These are phyloP conservation scores for Oemleria cerasiformis DNA, from an alignment of 306 rosid species.

Conservation along the genomic window DNA sequence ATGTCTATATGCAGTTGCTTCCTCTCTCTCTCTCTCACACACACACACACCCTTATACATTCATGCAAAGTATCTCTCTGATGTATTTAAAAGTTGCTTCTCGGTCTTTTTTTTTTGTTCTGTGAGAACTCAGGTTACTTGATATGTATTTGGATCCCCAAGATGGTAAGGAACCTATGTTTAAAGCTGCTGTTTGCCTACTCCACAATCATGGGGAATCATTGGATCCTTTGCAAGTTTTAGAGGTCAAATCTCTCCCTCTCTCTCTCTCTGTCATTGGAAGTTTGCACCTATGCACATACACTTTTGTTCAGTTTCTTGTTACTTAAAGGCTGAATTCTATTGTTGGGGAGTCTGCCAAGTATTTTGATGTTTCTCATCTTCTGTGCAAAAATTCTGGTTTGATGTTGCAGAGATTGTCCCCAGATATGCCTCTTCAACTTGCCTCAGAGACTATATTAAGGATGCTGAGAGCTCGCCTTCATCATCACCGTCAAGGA, in stretches of 20 bases:
- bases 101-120: constrained; percentile 20
- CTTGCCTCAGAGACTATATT: constrained; percentile 92
- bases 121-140: constrained; percentile 63
- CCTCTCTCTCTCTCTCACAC: constrained; percentile 23
- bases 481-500: constrained; percentile 92
- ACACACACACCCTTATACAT: background rate
- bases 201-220: constrained; percentile 99
- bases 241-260: constrained; percentile 53
- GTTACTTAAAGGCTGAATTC: background rate
- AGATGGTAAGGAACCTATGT: constrained; percentile 98
- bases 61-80: constrained; percentile 8
- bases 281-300: background rate
- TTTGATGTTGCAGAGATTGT: constrained; percentile 61
- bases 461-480: constrained; percentile 89
- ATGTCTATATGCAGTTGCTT: constrained; percentile 95
- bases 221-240: constrained; percentile 85
- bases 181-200: constrained; percentile 96
- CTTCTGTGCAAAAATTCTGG: constrained; percentile 19
- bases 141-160: constrained; percentile 99
- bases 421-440: constrained; percentile 94
- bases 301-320: background rate
- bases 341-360: constrained; percentile 1
- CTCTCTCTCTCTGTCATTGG: constrained; percentile 1
- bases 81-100: constrained; percentile 1
- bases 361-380: constrained; percentile 1